phyloP scores from a whole-genome alignment of 169 alveolate genomes.

The Cryptosporidium tyzzeri region DNA sequence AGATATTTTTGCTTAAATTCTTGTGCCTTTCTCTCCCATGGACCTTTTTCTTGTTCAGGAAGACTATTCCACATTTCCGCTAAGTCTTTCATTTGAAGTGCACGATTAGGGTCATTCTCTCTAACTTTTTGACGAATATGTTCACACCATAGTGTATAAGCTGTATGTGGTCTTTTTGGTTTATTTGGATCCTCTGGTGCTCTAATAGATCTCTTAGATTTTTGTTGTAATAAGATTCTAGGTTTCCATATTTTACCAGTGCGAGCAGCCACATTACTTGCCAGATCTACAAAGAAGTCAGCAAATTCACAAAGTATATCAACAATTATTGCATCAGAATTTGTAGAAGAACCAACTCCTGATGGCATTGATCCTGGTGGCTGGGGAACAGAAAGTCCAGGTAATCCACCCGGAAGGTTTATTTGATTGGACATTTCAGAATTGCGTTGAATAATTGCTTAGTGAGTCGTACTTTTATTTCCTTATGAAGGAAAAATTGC shows the following conservation, averaged over 20 bases:
- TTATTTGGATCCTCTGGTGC: constrained; percentile 71
- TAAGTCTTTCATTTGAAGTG: constrained; percentile 73
- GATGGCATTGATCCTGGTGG: constrained; percentile 71
- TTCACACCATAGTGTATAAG: constrained; percentile 76
- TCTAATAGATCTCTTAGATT: constrained; percentile 64
- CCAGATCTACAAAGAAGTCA: constrained; percentile 69
- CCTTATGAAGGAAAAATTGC: background rate
- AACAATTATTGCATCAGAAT: constrained; percentile 71
- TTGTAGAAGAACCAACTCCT: constrained; percentile 49
- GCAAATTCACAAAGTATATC: constrained; percentile 76
- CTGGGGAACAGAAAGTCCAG: constrained; percentile 72
- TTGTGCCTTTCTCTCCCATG: constrained; percentile 74
- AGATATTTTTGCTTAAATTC: constrained; percentile 71
- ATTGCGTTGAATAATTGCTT: background rate
- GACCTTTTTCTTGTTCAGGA: constrained; percentile 77
- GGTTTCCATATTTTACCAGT: constrained; percentile 76
- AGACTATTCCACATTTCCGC: constrained; percentile 77
- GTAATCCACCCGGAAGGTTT: constrained; percentile 62
- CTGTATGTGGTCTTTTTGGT: constrained; percentile 75
- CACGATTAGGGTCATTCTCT: constrained; percentile 74
- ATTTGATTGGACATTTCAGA: constrained; percentile 68
- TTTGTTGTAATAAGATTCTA: constrained; percentile 60
- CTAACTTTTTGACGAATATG: constrained; percentile 74
- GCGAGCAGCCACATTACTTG: constrained; percentile 76
- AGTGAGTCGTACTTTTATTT: background rate